These are phyloP conservation scores for Rhynchospora breviuscula DNA, from an alignment of 176 grass and related monocot genomes.

Conservation along the genomic window DNA sequence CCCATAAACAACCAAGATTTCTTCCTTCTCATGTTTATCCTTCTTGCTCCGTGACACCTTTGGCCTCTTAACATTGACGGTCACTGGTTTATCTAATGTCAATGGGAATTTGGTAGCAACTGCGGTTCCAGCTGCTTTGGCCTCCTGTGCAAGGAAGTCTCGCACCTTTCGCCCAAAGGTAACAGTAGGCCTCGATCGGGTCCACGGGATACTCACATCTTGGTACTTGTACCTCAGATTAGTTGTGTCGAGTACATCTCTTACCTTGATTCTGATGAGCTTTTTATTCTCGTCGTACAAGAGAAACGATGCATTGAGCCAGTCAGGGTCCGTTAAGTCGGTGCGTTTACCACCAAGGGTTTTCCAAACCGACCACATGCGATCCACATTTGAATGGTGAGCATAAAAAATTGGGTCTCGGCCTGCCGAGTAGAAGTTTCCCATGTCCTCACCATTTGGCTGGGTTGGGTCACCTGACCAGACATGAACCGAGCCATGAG, in stretches of 20 bases:
- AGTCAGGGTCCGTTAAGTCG: conserved; percentile 33
- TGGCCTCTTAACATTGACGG: conserved; percentile 33
- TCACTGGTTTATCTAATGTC: conserved; percentile 14
- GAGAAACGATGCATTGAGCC: conserved; percentile 47
- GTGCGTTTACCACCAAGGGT: conserved; percentile 22
- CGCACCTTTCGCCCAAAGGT: not conserved
- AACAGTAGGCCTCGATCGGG: conserved; percentile 19
- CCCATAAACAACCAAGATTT: conserved; percentile 38
- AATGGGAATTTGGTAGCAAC: conserved; percentile 33
- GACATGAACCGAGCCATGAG: conserved; percentile 34
- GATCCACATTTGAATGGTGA: conserved; percentile 56
- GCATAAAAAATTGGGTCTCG: conserved; percentile 53
- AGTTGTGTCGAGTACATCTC: conserved; percentile 24
- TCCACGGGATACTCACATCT: conserved; percentile 35
- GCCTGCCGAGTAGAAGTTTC: conserved; percentile 42
- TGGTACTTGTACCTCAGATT: conserved; percentile 38
- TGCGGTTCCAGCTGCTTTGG: not conserved
- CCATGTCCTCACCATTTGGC: conserved; percentile 36
- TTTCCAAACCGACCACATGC: conserved; percentile 55
- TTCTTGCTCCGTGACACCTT: conserved; percentile 26
- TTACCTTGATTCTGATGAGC: conserved; percentile 34
- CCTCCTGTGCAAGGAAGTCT: not conserved
- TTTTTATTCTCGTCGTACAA: conserved; percentile 56
- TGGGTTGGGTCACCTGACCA: conserved; percentile 34
- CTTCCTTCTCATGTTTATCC: conserved; percentile 39